phyloP scores from a whole-genome alignment of 805 yeast species.

The Metschnikowia reukaufii region DNA sequence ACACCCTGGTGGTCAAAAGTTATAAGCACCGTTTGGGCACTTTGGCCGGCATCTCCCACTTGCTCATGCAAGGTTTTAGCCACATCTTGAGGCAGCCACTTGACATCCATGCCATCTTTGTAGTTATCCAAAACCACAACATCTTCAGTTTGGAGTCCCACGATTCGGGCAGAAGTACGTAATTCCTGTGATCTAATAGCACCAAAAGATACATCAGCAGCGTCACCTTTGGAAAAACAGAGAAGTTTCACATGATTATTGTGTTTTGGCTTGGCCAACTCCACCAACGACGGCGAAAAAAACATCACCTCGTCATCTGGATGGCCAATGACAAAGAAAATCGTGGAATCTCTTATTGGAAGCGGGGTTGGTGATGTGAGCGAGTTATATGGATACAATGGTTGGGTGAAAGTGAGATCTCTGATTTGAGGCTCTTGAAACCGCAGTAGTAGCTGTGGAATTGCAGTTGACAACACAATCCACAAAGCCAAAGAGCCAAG shows the following conservation, averaged over 20 bases:
- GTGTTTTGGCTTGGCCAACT: constrained; percentile 45
- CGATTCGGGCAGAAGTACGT: constrained; percentile 47
- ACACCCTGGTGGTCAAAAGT: constrained; percentile 86
- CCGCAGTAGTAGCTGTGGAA: constrained; percentile 38
- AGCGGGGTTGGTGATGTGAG: constrained; percentile 34
- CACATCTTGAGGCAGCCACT: constrained; percentile 59
- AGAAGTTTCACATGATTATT: constrained; percentile 56
- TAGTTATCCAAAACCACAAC: constrained; percentile 47
- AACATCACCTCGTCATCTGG: constrained; percentile 99
- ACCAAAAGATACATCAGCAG: constrained; percentile 68
- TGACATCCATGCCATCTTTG: constrained; percentile 64
- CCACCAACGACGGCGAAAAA: constrained; percentile 75
- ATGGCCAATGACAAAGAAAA: constrained; percentile 76
- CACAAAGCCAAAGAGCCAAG: constrained; percentile 33
- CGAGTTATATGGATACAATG: constrained; percentile 37
- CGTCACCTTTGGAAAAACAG: constrained; percentile 76
- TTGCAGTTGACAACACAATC: constrained; percentile 38
- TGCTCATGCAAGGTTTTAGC: constrained; percentile 33
- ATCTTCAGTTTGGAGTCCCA: constrained; percentile 47
- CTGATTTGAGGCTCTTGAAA: constrained; percentile 31
- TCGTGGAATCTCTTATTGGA: constrained; percentile 33
- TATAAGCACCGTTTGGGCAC: constrained; percentile 43
- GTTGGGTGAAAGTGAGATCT: constrained; percentile 23
- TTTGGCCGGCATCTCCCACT: constrained; percentile 21
- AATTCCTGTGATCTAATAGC: constrained; percentile 60